Base-by-base conservation (phyloP, 305 asterid genomes). In the Solanum chacoense region DNA sequence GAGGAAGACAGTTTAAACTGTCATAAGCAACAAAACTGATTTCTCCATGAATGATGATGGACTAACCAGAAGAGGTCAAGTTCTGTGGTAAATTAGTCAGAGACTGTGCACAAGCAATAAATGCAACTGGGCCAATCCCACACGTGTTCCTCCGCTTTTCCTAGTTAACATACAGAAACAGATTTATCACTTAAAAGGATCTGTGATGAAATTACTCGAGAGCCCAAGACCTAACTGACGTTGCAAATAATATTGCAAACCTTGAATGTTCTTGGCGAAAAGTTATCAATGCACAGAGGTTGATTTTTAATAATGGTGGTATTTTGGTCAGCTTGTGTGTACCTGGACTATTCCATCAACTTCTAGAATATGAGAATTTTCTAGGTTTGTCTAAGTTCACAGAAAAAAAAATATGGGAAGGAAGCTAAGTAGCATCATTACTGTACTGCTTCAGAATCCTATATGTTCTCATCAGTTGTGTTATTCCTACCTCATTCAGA, bases 11-110 rank as follows among this genome's bases (percentile, higher is more conserved):
- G 31, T 84, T 75, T 72, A 18, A 26, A 28, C 72, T 8, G 42
- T 73, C 72, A 31, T n/a, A 32, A 38, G 71, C 29, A 55, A 84
- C 35, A 50, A 55, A 84, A 59, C 75, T 59, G 8, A 74, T 50
- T 67, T n/a, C 34, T 84, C 69, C 34, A 59, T 77, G 74, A 55
- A 12, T 78, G 80, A 88, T 71, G 85, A 88, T 74, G 80, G 67
- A 92, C 95, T 36, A 77, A 95, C 98, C 99, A 87, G 99, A 97
- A 89, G 98, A 94, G 92, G 95, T 95, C 95, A 97, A 93, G 91
- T 92, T 93, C 92, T 91, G 97, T 32, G 99, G 99, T 88, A 97
- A 89, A 91, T 91, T 96, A 89, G 96, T 91, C 91, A 97, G 93
- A 89, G 96, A 92, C 92, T 97, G 99, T 59, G 92, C 96, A 45